These are phyloP conservation scores for Bothriochloa decipiens DNA, from an alignment of 176 grass and related monocot genomes.

Conservation along the genomic window DNA sequence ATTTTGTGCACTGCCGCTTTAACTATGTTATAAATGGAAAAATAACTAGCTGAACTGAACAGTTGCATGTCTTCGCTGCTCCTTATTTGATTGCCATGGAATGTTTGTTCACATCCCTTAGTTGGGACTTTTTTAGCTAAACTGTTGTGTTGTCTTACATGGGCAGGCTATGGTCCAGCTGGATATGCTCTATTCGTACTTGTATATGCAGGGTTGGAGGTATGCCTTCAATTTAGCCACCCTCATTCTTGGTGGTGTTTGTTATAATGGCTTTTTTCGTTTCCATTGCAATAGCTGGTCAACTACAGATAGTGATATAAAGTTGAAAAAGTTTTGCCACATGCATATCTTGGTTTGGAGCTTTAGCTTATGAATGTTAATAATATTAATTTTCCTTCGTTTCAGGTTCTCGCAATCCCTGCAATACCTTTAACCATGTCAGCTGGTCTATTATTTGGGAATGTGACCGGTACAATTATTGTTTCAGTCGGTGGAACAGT, in stretches of 20 bases:
- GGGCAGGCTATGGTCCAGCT: constrained; percentile 87
- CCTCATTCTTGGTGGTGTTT: background rate
- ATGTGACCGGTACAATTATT: constrained; percentile 81
- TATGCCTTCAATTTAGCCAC: constrained; percentile 40
- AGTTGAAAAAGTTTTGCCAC: constrained; percentile 4
- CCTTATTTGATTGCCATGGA: constrained; percentile 33
- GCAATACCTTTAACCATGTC: constrained; percentile 99
- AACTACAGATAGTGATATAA: background rate
- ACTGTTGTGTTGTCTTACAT: constrained; percentile 21
- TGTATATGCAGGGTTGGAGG: constrained; percentile 93
- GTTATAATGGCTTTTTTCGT: background rate
- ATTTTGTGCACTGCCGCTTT: background rate
- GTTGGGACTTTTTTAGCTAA: background rate
- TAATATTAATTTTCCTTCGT: constrained; percentile 6
- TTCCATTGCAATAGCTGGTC: background rate
- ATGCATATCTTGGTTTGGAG: constrained; percentile 25
- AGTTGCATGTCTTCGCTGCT: background rate
- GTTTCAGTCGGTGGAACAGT: constrained; percentile 97
- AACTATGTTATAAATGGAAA: background rate
- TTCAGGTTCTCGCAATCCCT: constrained; percentile 96
- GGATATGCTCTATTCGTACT: constrained; percentile 94
- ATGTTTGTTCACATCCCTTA: background rate
- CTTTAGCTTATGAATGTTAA: constrained; percentile 9
- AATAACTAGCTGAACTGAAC: background rate
- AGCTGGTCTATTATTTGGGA: constrained; percentile 89